Base-by-base conservation (phyloP, 345 rosid genomes). In the Populus tremula region DNA sequence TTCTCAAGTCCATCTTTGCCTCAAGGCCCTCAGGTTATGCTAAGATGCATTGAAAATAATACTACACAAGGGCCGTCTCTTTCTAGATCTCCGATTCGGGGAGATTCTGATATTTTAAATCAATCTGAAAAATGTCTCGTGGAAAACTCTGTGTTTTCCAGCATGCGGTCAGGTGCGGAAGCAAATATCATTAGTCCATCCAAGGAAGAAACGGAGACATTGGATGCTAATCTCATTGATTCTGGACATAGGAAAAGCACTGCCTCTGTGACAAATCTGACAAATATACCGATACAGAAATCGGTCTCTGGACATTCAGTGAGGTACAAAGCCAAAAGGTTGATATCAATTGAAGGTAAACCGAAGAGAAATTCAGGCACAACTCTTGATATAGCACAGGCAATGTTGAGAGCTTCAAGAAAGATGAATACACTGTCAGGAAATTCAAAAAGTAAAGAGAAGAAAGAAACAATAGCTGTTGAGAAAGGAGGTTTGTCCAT, bases 241-340 rank as follows among this genome's bases (percentile, higher is more conserved):
- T 66, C 72, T 67, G 69, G 74, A 13, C 25, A 9, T 38, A 68
- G 36, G 79, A 77, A 8, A 66, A 49, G 59, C 38, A 69, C 8
- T 62, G 53, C n/a, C 29, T 27, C 2, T 18, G 14, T 49, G 23
- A 39, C 68, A 39, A 67, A 49, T 76, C 16, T 68, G 62, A 70
- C 66, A 1, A 20, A n/a, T 49, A 66, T 69, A 27, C 71, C 2
- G 70, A 77, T 54, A 54, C 33, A 66, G 56, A 69, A 49, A 39
- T 13, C n/a, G 64, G 47, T 63, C n/a, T 66, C 67, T 77, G 43
- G 66, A 33, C 70, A 72, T 49, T 71, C 76, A 33, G 35, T 39
- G 31, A 76, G 54, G 70, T 13, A 49, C 23, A 79, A 70, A 70
- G 76, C 45, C 8, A 35, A 83, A 47, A 69, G 77, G 33, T 36